These are phyloP conservation scores for Talaromyces albobiverticillius DNA, from an alignment of 2,329 filamentous ascomycete genomes.

Conservation along the genomic window DNA sequence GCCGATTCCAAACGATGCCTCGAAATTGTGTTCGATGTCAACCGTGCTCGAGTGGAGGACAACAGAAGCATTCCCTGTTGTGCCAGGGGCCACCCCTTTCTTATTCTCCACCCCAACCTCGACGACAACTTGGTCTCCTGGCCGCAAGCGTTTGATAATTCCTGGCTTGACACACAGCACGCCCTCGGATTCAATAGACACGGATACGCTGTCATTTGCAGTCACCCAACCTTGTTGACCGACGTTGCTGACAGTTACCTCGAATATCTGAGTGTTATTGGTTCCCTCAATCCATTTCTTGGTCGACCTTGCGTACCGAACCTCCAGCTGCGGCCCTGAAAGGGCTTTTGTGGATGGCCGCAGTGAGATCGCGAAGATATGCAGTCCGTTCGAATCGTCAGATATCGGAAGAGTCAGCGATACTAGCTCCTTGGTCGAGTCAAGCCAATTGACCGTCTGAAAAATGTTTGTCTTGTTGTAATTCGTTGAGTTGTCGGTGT, in stretches of 20 bases:
- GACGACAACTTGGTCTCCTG: conserved; percentile 38
- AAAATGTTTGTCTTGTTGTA: conserved; percentile 42
- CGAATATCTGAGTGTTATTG: conserved; percentile 38
- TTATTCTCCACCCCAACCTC: conserved; percentile 36
- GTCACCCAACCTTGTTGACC: conserved; percentile 29
- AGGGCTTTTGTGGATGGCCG: conserved; percentile 18
- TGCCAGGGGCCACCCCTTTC: conserved; percentile 27
- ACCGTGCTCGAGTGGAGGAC: conserved; percentile 25
- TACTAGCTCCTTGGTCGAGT: conserved; percentile 36
- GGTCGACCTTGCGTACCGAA: conserved; percentile 42
- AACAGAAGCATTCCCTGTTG: conserved; percentile 29
- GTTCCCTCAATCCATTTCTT: conserved; percentile 39
- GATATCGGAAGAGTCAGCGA: conserved; percentile 35
- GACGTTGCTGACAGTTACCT: conserved; percentile 37
- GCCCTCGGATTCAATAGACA: conserved; percentile 31
- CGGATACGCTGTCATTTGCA: conserved; percentile 33
- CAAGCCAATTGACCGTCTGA: conserved; percentile 38
- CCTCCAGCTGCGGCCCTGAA: conserved; percentile 20
- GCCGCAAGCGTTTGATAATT: conserved; percentile 37
- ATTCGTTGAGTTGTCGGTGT: conserved; percentile 34
- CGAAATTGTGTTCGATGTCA: conserved; percentile 26
- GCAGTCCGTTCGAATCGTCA: conserved; percentile 32
- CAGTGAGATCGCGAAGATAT: conserved; percentile 40
- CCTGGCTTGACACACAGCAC: conserved; percentile 33
- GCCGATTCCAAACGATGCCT: conserved; percentile 34